phyloP scores from a whole-genome alignment of 768 basidiomycete genomes.

The Galerina marginata region DNA sequence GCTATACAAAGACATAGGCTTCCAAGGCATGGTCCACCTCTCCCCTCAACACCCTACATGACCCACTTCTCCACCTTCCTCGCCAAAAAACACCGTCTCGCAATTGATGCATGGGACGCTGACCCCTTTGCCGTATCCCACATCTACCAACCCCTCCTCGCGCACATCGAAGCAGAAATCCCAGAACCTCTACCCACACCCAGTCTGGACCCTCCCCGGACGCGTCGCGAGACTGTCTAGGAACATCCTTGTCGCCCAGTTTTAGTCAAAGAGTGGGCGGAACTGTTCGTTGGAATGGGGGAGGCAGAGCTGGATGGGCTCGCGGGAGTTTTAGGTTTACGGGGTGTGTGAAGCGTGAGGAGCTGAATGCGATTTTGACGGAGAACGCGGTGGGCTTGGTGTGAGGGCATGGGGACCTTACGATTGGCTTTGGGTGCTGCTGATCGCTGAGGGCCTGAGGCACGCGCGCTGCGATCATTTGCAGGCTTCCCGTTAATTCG shows the following conservation, averaged over 20 bases:
- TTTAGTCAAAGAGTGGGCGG: constrained; percentile 77
- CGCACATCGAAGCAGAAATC: constrained; percentile 65
- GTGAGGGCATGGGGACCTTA: too few species aligned
- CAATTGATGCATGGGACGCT: constrained; percentile 77
- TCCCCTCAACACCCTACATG: constrained; percentile 74
- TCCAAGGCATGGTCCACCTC: constrained; percentile 84
- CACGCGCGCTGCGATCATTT: too few species aligned
- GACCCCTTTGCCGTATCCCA: too few species aligned
- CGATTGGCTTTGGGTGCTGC: too few species aligned
- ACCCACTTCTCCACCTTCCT: constrained; percentile 71
- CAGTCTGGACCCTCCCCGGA: constrained; percentile 63
- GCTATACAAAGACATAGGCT: constrained; percentile 88
- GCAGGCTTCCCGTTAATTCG: too few species aligned
- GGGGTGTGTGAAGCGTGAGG: constrained; percentile 72
- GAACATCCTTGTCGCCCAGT: constrained; percentile 73
- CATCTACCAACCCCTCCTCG: constrained; percentile 68
- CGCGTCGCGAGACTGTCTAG: constrained; percentile 65
- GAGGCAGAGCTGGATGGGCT: constrained; percentile 70
- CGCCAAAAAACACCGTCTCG: constrained; percentile 78
- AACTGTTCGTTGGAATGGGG: constrained; percentile 64
- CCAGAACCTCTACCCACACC: constrained; percentile 64
- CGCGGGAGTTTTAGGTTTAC: too few species aligned
- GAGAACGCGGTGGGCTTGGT: constrained; percentile 36
- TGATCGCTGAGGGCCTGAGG: too few species aligned
- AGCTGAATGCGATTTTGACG: constrained; percentile 61